A percentile compares a stretch with the other conserved stretches of the same genome.
Evolutionary conservation across 257 asterid genomes (phyloP).

Genomic region (Agastache rugosa): DNA sequence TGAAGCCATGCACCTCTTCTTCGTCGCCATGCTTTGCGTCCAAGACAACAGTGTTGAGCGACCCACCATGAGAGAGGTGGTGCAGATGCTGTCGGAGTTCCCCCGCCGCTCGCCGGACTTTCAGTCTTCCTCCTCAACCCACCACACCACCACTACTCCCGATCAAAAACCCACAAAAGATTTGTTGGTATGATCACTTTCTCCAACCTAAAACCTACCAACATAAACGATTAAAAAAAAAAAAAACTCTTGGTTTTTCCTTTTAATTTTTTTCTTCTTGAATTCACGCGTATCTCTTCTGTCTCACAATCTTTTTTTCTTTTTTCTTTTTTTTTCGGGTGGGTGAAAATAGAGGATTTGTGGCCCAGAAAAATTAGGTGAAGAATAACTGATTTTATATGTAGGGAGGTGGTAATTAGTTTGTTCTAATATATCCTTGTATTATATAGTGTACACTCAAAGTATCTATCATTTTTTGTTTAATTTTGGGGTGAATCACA

Average conservation of each 20-base stretch:
- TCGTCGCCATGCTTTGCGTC: slow-evolving; percentile 83
- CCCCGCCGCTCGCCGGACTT: slow-evolving; percentile 59
- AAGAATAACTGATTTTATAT: slow-evolving; percentile 35
- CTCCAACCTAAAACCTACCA: background rate
- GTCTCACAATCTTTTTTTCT: background rate
- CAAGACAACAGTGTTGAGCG: slow-evolving; percentile 85
- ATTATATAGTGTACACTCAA: slow-evolving; percentile 43
- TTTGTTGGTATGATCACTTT: slow-evolving; percentile 46
- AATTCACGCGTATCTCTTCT: background rate
- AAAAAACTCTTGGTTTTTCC: background rate
- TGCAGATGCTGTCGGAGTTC: slow-evolving; percentile 86
- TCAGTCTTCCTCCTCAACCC: slow-evolving; percentile 52
- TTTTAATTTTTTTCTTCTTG: background rate
- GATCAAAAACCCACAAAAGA: slow-evolving; percentile 42
- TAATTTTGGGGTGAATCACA: slow-evolving; percentile 4
- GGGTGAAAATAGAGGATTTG: slow-evolving; percentile 26
- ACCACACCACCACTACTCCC: slow-evolving; percentile 38
- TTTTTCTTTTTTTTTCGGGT: background rate
- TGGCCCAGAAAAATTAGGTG: slow-evolving; percentile 24
- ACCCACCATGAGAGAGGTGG: slow-evolving; percentile 92
- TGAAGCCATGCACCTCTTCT: slow-evolving; percentile 80
- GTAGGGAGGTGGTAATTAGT: slow-evolving; percentile 36
- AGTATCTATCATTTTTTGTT: slow-evolving; percentile 27
- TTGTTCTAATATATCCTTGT: slow-evolving; percentile 21
- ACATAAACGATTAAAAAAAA: background rate